These are phyloP conservation scores for Geoglossum glabrum DNA, from an alignment of 495 filamentous ascomycete species.

Conservation along the genomic window DNA sequence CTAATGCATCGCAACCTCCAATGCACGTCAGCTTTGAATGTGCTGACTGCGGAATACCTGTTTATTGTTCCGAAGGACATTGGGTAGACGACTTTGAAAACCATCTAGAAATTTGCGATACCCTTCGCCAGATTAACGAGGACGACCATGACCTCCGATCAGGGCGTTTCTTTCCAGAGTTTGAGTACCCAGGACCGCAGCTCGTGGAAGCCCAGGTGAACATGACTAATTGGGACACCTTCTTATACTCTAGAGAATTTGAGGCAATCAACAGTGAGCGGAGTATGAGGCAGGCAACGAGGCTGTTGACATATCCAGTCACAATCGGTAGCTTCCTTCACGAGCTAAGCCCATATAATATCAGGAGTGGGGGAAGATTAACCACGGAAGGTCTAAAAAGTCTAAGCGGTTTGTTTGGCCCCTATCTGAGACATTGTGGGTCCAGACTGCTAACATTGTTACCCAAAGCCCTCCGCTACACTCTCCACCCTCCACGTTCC, in stretches of 20 bases:
- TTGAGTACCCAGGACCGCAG: conserved; percentile 71
- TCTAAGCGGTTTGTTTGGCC: conserved; percentile 48
- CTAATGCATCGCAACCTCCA: conserved; percentile 34
- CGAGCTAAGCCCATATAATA: conserved; percentile 78
- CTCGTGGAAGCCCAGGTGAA: conserved; percentile 84
- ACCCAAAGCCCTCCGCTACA: conserved; percentile 64
- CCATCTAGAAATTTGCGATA: conserved; percentile 84
- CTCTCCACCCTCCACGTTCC: conserved; percentile 63
- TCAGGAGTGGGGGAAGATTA: conserved; percentile 48
- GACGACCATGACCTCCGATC: conserved; percentile 90
- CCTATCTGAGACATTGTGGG: background rate
- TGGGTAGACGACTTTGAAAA: conserved; percentile 88
- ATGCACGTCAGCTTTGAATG: conserved; percentile 82
- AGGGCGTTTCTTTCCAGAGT: conserved; percentile 83
- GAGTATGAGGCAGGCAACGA: conserved; percentile 74
- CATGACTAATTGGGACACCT: conserved; percentile 98
- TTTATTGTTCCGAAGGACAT: conserved; percentile 82
- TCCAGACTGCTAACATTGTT: conserved; percentile 1
- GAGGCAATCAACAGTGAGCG: conserved; percentile 73
- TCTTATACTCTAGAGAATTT: conserved; percentile 75
- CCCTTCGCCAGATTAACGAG: conserved; percentile 79
- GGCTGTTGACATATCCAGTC: conserved; percentile 78
- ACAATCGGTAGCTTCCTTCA: conserved; percentile 83
- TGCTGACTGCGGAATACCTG: conserved; percentile 84
- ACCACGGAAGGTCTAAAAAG: conserved; percentile 81